Percentiles rank a stretch among this genome's conserved stretches.
Conservation (phyloP, 1,139 yeast species). For the Protomyces gravidus region DNA sequence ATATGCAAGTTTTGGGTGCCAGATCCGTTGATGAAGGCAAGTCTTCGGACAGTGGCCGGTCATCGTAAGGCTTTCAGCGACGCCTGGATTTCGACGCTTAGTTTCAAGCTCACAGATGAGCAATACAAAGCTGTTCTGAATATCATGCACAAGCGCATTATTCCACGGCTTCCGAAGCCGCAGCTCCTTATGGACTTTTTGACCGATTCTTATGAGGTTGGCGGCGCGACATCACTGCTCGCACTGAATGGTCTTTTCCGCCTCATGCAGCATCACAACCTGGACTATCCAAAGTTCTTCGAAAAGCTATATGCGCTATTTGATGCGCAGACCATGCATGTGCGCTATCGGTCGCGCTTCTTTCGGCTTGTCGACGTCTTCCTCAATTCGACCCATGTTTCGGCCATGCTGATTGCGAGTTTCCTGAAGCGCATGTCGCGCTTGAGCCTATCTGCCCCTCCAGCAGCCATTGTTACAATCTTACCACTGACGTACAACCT, state of each 20-base stretch:
- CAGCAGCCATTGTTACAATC: constrained; percentile 80
- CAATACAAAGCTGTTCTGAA: constrained; percentile 69
- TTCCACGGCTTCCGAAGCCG: constrained; percentile 77
- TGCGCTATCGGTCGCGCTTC: constrained; percentile 78
- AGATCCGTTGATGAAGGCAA: constrained; percentile 26
- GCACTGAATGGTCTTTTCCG: constrained; percentile 85
- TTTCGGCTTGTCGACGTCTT: constrained; percentile 82
- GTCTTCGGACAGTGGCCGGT: constrained; percentile 35
- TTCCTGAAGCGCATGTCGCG: constrained; percentile 80
- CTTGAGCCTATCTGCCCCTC: constrained; percentile 72
- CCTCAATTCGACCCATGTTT: constrained; percentile 79
- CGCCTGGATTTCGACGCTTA: constrained; percentile 58
- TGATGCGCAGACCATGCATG: constrained; percentile 66
- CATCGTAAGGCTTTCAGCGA: constrained; percentile 68
- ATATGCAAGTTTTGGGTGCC: constrained; percentile 29
- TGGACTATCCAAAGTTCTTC: constrained; percentile 91
- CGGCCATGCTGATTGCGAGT: constrained; percentile 78
- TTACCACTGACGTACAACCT: constrained; percentile 90
- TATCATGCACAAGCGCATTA: constrained; percentile 73
- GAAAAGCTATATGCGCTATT: constrained; percentile 73
- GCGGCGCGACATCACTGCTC: constrained; percentile 47
- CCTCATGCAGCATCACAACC: constrained; percentile 71
- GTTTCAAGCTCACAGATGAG: constrained; percentile 45
- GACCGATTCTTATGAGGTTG: constrained; percentile 74
- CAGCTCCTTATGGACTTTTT: constrained; percentile 86